Conservation (phyloP, 1,139 yeast species). For the Yamadazyma membranifaciens region DNA sequence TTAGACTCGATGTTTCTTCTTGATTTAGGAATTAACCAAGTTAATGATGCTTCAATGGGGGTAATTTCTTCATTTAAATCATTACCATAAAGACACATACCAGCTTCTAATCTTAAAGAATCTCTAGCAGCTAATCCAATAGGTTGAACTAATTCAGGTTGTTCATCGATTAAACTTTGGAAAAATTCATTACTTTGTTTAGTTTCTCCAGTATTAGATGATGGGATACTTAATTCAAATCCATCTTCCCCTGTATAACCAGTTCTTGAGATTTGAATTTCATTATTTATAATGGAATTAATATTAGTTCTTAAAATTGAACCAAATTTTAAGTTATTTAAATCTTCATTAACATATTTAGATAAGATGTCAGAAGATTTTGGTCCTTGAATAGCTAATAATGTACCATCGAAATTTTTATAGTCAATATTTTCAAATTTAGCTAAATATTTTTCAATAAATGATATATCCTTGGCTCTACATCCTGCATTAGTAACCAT, state of each 20-base stretch:
- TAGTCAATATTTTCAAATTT: constrained; percentile 53
- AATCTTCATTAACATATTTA: constrained; percentile 57
- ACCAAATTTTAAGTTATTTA: constrained; percentile 72
- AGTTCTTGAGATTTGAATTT: constrained; percentile 80
- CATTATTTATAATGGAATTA: constrained; percentile 37
- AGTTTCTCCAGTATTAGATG: constrained; percentile 40
- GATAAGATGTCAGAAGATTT: constrained; percentile 65
- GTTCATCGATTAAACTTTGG: constrained; percentile 53
- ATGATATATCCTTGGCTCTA: constrained; percentile 71
- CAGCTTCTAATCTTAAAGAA: constrained; percentile 92
- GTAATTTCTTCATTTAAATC: constrained; percentile 80
- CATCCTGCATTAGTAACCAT: constrained; percentile 98
- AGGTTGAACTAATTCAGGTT: constrained; percentile 65
- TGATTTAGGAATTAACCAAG: constrained; percentile 85
- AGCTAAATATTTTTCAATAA: constrained; percentile 52
- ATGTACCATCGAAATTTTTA: constrained; percentile 66
- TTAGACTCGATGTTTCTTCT: constrained; percentile 51
- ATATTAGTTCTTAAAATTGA: constrained; percentile 47
- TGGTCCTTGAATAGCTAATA: constrained; percentile 93
- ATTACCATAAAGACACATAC: constrained; percentile 96
- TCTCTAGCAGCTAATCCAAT: constrained; percentile 97
- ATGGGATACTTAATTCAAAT: constrained; percentile 83
- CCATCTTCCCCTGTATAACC: constrained; percentile 99
- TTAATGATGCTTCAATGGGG: constrained; percentile 84
- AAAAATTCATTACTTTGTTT: constrained; percentile 59